Base-by-base conservation (phyloP, 306 rosid species). In the Vigna nakashimae region DNA sequence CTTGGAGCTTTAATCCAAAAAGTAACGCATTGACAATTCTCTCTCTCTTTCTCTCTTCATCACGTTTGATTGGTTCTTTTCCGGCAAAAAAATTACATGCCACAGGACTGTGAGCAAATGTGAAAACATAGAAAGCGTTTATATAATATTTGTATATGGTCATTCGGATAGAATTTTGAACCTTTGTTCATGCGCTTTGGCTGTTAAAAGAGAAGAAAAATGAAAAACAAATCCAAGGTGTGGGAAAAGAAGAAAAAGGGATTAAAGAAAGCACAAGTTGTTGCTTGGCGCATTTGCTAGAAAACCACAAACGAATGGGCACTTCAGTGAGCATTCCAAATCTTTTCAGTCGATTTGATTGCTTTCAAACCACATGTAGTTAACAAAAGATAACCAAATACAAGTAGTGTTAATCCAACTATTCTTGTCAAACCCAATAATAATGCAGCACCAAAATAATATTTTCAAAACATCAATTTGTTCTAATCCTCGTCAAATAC, bases 21-120 rank as follows among this genome's bases (percentile, higher is more conserved):
- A 34, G 36, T 56, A 49, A 50, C 64, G 45, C 7, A 59, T 17
- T 32, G n/a, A 7, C 62, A 30, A 18, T 34, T 20, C 64, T 14
- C n/a, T 17, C 22, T 13, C 11, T 32, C 24, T 17, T 75, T 17
- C 22, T 13, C 11, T 32, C 24, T 17, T 75, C 12, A 1, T 59
- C 36, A n/a, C 5, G 14, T 28, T 57, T 74, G 45, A 65, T 60
- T 75, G 79, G 63, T 15, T 75, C 34, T 48, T 74, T 46, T 30
- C 46, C n/a, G 6, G 51, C 49, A 62, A 48, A 48, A 55, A n/a
- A 30, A 3, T 59, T 24, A 51, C 18, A 16, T 42, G 79, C 78
- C 58, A 73, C 12, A n/a, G 7, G 67, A 59, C 28, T 58, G 65
- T 40, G 45, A 1, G 45, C 11, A 9, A 3, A 18, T 34, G 30